Evolutionary conservation across 2,329 filamentous ascomycete species (phyloP), one percentile per base, ranked within the genome.

Genomic region (Penicillium sp.): DNA sequence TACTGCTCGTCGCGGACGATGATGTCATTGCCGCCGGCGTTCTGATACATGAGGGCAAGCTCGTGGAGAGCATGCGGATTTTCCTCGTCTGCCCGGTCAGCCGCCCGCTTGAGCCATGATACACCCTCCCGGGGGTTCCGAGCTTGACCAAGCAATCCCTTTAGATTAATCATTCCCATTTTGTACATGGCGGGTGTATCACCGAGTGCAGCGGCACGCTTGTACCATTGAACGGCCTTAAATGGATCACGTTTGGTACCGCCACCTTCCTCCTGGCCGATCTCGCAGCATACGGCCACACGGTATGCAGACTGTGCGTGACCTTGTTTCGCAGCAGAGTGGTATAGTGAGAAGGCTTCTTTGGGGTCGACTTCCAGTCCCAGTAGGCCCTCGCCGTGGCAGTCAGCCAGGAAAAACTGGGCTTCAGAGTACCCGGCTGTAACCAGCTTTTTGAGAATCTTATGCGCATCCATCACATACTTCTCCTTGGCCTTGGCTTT

Each of bases 151-250:
- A 99, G 83, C 29, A 97, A 81, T 11, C 93, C 94, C 75, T 97
- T 97, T 53, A 97, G 84, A 60, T 91, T 79, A 64, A 99, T 96
- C 88, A 97, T 96, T 57, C 94, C 94, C 76, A 97, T 87, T 76
- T 99, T 99, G 79, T 97, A 99, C 91, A 97, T 96, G 31, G 92
- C 94, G 0, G 93, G 90, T 2, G 89, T 88, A 69, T 99, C 93
- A 3, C 94, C 93, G 3, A 97, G 81, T 13, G 89, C 88, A 11
- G 94, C 93, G 7, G 94, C 92, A 43, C 92, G 89, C 72, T 93
- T 92, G 75, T 99, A 99, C 94, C 94, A 99, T 73, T 97, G 93
- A 21, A 97, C 92, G 1, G 94, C 93, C 76, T 97, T 97, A 63
- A 93, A 77, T 0, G 91, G 91, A 69, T 99, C 94, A 66, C 89